Base-by-base conservation (phyloP, 768 basidiomycete genomes). In the Mycena belliarum region DNA sequence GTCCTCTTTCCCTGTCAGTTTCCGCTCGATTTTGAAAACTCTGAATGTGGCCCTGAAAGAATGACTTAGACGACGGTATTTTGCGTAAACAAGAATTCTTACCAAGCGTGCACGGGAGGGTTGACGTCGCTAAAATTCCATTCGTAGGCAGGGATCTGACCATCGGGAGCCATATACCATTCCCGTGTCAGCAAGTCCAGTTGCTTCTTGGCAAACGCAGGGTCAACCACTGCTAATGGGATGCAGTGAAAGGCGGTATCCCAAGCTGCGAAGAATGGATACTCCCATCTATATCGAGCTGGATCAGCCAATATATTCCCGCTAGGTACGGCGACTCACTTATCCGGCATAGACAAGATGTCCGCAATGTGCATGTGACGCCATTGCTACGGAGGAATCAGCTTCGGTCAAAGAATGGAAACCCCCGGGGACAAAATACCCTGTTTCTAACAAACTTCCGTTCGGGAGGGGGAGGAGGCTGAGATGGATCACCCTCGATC, bases 91-190 rank as follows among this genome's bases (percentile, higher is more conserved):
- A 21, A 54, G 25, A 48, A 26, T 28, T 45, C 78, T 52, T 65
- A 88, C 94, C 97, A 99, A 10, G 97, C 97, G 73, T 99, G 97
- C 4, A 99, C 97, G 14, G 97, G 97, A 10, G 97, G 97, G 71
- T 99, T 98, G 61, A 98, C 97, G 70, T 99, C 97, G 48, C 88
- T 84, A 67, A 97, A 98, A 70, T 99, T 98, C 97, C 97, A 99
- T 72, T 99, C 97, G 71, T 98, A 99, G 0, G 97, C 97, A 4
- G 97, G 97, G 56, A 99, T 90, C 68, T 97, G 95, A 33, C 97
- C 97, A 70, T 98, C 96, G 1, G 97, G 97, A 71, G 97, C 97
- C 91, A 93, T 92, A 75, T 98, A 99, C 97, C 97, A 99, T 74
- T 99, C 97, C 54, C 97, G 82, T 3, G 96, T 98, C 66, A 99